Conservation (phyloP, 2,329 filamentous ascomycete genomes). For the Cercospora citrullina region DNA sequence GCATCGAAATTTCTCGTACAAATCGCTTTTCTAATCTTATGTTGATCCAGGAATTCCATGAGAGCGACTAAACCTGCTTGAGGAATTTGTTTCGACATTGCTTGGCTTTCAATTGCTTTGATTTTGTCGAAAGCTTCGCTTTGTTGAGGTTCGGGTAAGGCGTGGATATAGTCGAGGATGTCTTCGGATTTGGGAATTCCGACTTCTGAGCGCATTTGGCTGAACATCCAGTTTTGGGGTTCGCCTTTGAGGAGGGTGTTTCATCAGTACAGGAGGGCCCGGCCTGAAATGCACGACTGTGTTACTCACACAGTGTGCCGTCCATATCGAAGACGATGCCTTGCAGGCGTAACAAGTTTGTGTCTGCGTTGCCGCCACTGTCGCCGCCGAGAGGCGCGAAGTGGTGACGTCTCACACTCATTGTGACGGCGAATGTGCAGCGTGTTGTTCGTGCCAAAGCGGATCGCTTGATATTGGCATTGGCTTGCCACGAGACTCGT, state of each 20-base stretch:
- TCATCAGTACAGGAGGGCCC: not conserved
- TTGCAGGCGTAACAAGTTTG: constrained; percentile 47
- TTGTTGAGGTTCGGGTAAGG: constrained; percentile 62
- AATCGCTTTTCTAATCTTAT: constrained; percentile 72
- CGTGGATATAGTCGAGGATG: constrained; percentile 85
- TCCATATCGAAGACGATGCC: constrained; percentile 88
- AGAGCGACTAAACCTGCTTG: constrained; percentile 76
- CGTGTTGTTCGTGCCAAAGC: not conserved
- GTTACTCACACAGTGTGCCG: constrained; percentile 74
- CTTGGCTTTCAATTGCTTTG: constrained; percentile 73
- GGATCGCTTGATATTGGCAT: not conserved
- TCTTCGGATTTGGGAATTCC: constrained; percentile 71
- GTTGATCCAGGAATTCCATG: constrained; percentile 77
- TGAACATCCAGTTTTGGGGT: constrained; percentile 95
- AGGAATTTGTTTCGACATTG: constrained; percentile 77
- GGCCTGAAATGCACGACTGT: constrained; percentile 20
- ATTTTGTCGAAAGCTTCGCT: constrained; percentile 68
- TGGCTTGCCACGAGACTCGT: not conserved
- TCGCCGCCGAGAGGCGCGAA: constrained; percentile 53
- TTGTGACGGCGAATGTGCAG: constrained; percentile 2
- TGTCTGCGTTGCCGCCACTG: constrained; percentile 26
- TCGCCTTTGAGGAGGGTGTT: constrained; percentile 55
- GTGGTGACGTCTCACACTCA: constrained; percentile 19
- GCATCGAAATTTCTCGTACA: constrained; percentile 92
- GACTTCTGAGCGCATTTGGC: constrained; percentile 75